Percentiles rank a stretch among this genome's conserved stretches.
phyloP scores from a whole-genome alignment of 768 basidiomycete genomes.

The Termitomyces sp. region DNA sequence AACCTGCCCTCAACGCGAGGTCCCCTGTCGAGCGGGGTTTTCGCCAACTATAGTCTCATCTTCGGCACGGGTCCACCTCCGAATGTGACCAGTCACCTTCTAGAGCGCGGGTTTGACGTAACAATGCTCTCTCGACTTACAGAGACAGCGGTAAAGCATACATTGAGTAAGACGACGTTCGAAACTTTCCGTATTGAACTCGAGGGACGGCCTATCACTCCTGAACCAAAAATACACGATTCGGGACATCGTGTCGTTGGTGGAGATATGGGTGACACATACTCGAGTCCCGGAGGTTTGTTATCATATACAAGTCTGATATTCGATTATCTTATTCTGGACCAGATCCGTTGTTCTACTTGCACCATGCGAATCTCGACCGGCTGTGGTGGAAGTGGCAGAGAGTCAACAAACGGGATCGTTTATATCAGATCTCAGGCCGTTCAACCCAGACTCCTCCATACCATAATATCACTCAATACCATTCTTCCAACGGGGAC shows the following conservation, averaged over 20 bases:
- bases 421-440: slow-evolving; percentile 31
- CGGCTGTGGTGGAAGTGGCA: slow-evolving; percentile 39
- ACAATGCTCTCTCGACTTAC: slow-evolving; percentile 13
- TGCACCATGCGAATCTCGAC: slow-evolving; percentile 34
- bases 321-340: not conserved
- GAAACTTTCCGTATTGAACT: slow-evolving; percentile 29
- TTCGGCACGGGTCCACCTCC: slow-evolving; percentile 27
- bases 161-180: slow-evolving; percentile 17
- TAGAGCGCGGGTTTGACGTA: slow-evolving; percentile 26
- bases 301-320: not conserved
- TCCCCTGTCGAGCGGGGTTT: slow-evolving; percentile 27
- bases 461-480: slow-evolving; percentile 25
- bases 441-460: slow-evolving; percentile 22
- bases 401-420: slow-evolving; percentile 13
- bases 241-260: slow-evolving; percentile 29
- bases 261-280: slow-evolving; percentile 27
- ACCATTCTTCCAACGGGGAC: slow-evolving; percentile 14
- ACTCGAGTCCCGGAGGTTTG: slow-evolving; percentile 34
- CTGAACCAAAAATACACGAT: slow-evolving; percentile 24
- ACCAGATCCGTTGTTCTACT: slow-evolving; percentile 32
- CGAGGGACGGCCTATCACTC: slow-evolving; percentile 26
- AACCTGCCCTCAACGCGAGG: slow-evolving; percentile 23
- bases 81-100: slow-evolving; percentile 22
- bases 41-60: slow-evolving; percentile 24
- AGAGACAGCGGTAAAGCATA: slow-evolving; percentile 13